A percentile compares a stretch with the other conserved stretches of the same genome.
phyloP scores from a whole-genome alignment of 2,329 filamentous ascomycete species.

The Catunica adiposa region DNA sequence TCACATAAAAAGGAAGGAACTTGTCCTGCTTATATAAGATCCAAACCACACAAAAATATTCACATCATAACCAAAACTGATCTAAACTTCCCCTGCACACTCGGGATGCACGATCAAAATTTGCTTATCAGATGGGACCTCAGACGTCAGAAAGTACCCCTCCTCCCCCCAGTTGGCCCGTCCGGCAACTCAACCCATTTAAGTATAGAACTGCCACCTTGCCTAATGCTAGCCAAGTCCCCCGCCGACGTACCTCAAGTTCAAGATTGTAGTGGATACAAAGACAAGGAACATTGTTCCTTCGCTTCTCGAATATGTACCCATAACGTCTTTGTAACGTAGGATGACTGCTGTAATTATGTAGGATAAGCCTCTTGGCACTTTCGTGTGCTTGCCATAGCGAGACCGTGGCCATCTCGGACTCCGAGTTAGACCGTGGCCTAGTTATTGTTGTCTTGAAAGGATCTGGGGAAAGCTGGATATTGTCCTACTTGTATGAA shows the following conservation, averaged over 20 bases:
- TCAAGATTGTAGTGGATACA: neutral
- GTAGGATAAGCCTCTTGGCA: no score
- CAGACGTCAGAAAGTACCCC: neutral
- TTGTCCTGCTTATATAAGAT: no score
- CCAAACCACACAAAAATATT: no score
- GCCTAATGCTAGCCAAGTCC: neutral
- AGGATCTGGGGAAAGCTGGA: neutral
- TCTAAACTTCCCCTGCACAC: neutral
- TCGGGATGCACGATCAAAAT: neutral
- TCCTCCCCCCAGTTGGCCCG: neutral
- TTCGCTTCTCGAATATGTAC: neutral
- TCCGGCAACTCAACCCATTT: neutral
- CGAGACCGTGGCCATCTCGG: neutral
- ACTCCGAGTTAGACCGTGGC: no score
- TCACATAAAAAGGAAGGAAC: no score
- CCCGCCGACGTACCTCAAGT: neutral
- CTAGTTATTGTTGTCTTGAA: no score
- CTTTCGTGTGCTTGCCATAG: no score
- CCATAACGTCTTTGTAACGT: neutral
- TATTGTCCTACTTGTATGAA: neutral
- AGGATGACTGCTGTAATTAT: no score
- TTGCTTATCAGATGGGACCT: conserved; percentile 1
- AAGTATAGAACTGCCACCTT: neutral
- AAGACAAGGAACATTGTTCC: neutral
- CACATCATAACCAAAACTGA: no score